phyloP scores from a whole-genome alignment of 129 eudicot genomes.

The Flaveria robusta region DNA sequence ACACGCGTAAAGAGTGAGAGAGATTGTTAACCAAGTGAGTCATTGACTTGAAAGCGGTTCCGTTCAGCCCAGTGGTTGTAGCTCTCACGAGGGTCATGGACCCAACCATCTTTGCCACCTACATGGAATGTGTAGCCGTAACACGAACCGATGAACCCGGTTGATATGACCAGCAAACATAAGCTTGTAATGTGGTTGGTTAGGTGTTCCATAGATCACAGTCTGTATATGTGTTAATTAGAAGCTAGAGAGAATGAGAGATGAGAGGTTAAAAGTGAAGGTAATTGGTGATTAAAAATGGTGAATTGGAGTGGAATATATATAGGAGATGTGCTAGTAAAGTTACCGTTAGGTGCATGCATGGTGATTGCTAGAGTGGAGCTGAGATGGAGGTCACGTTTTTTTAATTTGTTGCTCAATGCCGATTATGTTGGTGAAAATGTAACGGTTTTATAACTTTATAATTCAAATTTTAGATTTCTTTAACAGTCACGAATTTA shows the following conservation, averaged over 20 bases:
- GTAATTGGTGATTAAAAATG: neutral
- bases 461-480: slow-evolving; percentile 7
- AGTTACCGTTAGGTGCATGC: slow-evolving; percentile 38
- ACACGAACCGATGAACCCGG: slow-evolving; percentile 30
- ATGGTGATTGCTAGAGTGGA: slow-evolving; percentile 14
- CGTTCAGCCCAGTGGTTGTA: slow-evolving; percentile 61
- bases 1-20: neutral
- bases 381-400: slow-evolving; percentile 22
- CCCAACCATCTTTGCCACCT: slow-evolving; percentile 74
- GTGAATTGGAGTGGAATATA: neutral
- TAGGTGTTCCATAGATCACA: slow-evolving; percentile 14
- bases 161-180: slow-evolving; percentile 17
- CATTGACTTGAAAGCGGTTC: slow-evolving; percentile 64
- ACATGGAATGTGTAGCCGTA: slow-evolving; percentile 44
- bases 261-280: neutral
- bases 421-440: slow-evolving; percentile 21
- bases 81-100: slow-evolving; percentile 42
- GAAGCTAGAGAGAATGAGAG: neutral
- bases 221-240: neutral
- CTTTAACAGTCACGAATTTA: too few species aligned
- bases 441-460: slow-evolving; percentile 22
- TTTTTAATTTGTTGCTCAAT: neutral
- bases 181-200: slow-evolving; percentile 23
- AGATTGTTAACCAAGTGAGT: slow-evolving; percentile 44
- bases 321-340: slow-evolving; percentile 28